These are phyloP conservation scores for Monosporozyma siamensis DNA, from an alignment of 805 yeast genomes.

Conservation along the genomic window DNA sequence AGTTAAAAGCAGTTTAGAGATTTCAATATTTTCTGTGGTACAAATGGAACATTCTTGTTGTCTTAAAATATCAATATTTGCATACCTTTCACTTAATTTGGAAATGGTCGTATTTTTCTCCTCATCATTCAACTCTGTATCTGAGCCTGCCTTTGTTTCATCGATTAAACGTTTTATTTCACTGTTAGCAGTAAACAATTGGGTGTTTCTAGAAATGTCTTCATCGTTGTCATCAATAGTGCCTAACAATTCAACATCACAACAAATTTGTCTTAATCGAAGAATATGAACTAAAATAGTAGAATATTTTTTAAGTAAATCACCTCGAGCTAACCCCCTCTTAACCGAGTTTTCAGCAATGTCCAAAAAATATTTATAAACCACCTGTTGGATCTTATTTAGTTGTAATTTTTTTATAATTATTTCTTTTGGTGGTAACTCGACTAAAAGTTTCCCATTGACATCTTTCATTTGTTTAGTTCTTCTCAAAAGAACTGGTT, in stretches of 20 bases:
- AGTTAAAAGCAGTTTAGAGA: constrained; percentile 48
- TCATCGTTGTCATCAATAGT: constrained; percentile 46
- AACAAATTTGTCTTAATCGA: constrained; percentile 79
- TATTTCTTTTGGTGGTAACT: constrained; percentile 68
- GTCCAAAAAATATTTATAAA: constrained; percentile 61
- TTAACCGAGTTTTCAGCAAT: constrained; percentile 56
- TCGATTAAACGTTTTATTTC: constrained; percentile 5
- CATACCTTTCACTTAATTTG: constrained; percentile 21
- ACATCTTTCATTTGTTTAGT: constrained; percentile 75
- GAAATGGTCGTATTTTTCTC: constrained; percentile 2
- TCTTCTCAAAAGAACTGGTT: constrained; percentile 74
- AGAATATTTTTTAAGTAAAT: constrained; percentile 61
- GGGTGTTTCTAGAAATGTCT: constrained; percentile 24
- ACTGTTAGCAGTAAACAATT: constrained; percentile 5
- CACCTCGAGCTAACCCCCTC: constrained; percentile 54
- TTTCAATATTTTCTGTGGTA: constrained; percentile 53
- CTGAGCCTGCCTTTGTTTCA: background rate
- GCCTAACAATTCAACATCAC: constrained; percentile 63
- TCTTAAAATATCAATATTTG: constrained; percentile 22
- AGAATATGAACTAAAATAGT: constrained; percentile 75
- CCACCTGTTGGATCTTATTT: constrained; percentile 50
- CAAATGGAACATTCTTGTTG: constrained; percentile 80
- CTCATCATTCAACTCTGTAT: background rate
- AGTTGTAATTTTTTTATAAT: constrained; percentile 58
- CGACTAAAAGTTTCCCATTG: constrained; percentile 66